phyloP scores from a whole-genome alignment of 331 rosid genomes.

The Prunus yedoensis region DNA sequence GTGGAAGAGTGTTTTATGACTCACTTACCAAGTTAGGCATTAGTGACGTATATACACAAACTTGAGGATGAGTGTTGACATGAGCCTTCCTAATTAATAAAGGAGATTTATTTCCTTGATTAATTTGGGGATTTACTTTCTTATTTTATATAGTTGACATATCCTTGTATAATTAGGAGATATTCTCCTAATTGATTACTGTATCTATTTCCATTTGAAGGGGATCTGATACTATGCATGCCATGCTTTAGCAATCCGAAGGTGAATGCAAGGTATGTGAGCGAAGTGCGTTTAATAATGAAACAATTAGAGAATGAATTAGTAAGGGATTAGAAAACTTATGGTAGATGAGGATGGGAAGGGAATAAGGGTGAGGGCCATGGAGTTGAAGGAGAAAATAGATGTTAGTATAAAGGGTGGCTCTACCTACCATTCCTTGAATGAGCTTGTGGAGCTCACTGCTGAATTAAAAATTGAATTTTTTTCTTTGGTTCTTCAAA shows the following conservation, averaged over 20 bases:
- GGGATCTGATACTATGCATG: slow-evolving; percentile 22
- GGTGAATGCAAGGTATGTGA: slow-evolving; percentile 26
- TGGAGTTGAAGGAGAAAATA: slow-evolving; percentile 22
- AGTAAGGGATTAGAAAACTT: slow-evolving; percentile 25
- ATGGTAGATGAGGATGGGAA: slow-evolving; percentile 38
- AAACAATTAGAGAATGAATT: slow-evolving; percentile 14
- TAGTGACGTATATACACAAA: too few species aligned
- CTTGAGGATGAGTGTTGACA: too few species aligned
- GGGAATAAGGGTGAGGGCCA: slow-evolving; percentile 30
- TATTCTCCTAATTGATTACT: too few species aligned
- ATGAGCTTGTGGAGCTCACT: not conserved
- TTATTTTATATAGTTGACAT: too few species aligned
- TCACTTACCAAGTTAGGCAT: too few species aligned
- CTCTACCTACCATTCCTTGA: slow-evolving; percentile 17
- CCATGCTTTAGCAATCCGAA: slow-evolving; percentile 21
- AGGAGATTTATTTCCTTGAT: too few species aligned
- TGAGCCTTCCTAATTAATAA: too few species aligned
- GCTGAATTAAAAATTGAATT: too few species aligned
- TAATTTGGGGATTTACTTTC: too few species aligned
- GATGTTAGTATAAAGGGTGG: slow-evolving; percentile 5
- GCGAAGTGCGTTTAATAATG: slow-evolving; percentile 3
- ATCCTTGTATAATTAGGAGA: too few species aligned
- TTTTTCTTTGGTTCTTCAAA: too few species aligned
- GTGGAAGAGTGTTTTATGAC: too few species aligned
- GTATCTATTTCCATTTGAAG: not conserved